phyloP scores from a whole-genome alignment of 2,329 filamentous ascomycete genomes.

The Pyrenochaeta sp. region DNA sequence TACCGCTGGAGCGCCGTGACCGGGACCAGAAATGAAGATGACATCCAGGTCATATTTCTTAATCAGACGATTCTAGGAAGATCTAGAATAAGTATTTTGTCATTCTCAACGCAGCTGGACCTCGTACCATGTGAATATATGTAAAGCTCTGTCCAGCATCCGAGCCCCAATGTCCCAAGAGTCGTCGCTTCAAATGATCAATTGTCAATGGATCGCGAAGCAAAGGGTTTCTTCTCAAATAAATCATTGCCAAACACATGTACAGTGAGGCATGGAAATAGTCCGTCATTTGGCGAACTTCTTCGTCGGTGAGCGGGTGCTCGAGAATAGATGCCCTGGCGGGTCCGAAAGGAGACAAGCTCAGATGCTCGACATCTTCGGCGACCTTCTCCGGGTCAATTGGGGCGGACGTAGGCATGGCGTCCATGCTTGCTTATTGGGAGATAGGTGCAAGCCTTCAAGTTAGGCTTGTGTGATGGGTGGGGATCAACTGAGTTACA shows the following conservation, averaged over 20 bases:
- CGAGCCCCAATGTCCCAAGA: slow-evolving; percentile 81
- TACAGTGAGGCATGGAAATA: slow-evolving; percentile 80
- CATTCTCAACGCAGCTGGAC: no score
- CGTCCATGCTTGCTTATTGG: slow-evolving; percentile 26
- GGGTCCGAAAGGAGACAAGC: slow-evolving; percentile 67
- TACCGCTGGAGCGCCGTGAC: slow-evolving; percentile 78
- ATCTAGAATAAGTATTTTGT: no score
- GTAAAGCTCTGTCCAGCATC: slow-evolving; percentile 83
- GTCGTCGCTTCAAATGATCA: slow-evolving; percentile 75
- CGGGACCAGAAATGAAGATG: slow-evolving; percentile 77
- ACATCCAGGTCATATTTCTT: slow-evolving; percentile 79
- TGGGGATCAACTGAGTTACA: no score
- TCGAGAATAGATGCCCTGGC: slow-evolving; percentile 69
- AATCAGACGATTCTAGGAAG: slow-evolving; percentile 70
- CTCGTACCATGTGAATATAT: slow-evolving; percentile 75
- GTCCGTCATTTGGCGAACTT: slow-evolving; percentile 72
- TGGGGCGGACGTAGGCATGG: slow-evolving; percentile 30
- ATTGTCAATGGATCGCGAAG: slow-evolving; percentile 72
- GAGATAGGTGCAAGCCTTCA: slow-evolving; percentile 7
- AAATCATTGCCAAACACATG: slow-evolving; percentile 81
- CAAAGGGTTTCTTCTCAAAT: slow-evolving; percentile 76
- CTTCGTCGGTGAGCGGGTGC: slow-evolving; percentile 69
- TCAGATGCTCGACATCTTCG: slow-evolving; percentile 39
- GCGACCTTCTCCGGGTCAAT: slow-evolving; percentile 31
- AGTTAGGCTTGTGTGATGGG: no score